Evolutionary conservation across 495 filamentous ascomycete genomes (phyloP).

Genomic region (Aspergillus coremiiformis): DNA sequence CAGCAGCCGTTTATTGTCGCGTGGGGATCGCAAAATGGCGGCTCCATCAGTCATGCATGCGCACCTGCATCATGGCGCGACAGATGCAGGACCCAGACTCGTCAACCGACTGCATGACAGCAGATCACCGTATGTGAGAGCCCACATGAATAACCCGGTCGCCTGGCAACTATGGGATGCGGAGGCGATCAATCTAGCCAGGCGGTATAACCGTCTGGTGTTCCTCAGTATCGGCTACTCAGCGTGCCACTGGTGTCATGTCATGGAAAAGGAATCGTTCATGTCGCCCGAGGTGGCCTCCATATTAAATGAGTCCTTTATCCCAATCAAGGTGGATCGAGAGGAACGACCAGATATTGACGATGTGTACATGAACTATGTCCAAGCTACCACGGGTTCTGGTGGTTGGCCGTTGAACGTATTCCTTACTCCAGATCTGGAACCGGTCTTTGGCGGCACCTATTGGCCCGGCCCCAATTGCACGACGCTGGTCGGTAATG

Average conservation of each 20-base stretch:
- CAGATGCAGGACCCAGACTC: constrained; percentile 34
- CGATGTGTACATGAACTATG: constrained; percentile 97
- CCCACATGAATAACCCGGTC: constrained; percentile 76
- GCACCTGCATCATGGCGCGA: constrained; percentile 19
- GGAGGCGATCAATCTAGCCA: constrained; percentile 68
- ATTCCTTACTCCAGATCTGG: constrained; percentile 86
- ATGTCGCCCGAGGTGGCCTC: constrained; percentile 71
- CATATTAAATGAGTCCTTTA: constrained; percentile 78
- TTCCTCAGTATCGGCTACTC: constrained; percentile 96
- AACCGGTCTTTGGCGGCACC: constrained; percentile 92
- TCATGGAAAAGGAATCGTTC: constrained; percentile 93
- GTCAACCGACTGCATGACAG: constrained; percentile 67
- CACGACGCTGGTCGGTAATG: constrained; percentile 39
- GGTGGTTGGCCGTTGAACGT: constrained; percentile 97
- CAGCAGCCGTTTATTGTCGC: background rate
- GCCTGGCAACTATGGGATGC: constrained; percentile 88
- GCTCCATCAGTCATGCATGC: constrained; percentile 21
- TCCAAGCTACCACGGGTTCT: constrained; percentile 84
- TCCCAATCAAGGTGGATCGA: constrained; percentile 88
- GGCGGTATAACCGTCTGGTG: constrained; percentile 71
- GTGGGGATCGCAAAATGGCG: constrained; percentile 15
- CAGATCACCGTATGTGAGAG: constrained; percentile 75
- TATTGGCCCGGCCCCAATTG: constrained; percentile 84
- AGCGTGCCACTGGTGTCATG: constrained; percentile 91
- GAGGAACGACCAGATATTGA: constrained; percentile 95